phyloP scores from a whole-genome alignment of 1,284 basidiomycete species.

The Cryptococcus floricola region DNA sequence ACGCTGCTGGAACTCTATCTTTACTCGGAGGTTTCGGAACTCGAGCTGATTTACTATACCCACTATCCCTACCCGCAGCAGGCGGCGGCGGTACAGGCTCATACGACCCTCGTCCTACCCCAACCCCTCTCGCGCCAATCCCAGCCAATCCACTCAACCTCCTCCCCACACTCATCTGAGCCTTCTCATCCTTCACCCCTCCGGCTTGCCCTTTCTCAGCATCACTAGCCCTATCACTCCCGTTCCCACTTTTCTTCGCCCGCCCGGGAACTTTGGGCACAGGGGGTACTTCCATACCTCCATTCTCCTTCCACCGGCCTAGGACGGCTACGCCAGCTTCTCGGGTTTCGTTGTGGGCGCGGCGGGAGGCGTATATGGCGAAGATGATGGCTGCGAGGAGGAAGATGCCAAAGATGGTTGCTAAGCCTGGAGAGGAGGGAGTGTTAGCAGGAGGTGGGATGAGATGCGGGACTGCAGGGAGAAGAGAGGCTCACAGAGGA shows the following conservation, averaged over 20 bases:
- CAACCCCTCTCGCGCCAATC: neutral
- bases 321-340: constrained; percentile 7
- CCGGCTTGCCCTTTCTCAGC: neutral
- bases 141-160: constrained; percentile 9
- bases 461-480: too few species aligned
- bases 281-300: neutral
- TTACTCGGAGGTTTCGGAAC: neutral
- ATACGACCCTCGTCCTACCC: neutral
- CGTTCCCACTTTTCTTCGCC: neutral
- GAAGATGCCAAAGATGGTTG: neutral
- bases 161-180: neutral
- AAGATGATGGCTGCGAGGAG: constrained; percentile 3
- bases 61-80: neutral
- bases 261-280: neutral
- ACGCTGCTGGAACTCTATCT: neutral
- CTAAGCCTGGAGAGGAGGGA: neutral
- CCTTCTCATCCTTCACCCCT: neutral
- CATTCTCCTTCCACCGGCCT: constrained; percentile 11
- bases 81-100: neutral
- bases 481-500: constrained; percentile 3
- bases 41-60: neutral
- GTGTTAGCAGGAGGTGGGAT: neutral
- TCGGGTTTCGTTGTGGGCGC: neutral
- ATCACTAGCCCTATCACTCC: neutral
- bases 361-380: constrained; percentile 7